Percentiles rank a stretch among this genome's conserved stretches.
These are phyloP conservation scores for Aureobasidium sp. DNA, from an alignment of 2,329 filamentous ascomycete genomes.

Conservation along the genomic window DNA sequence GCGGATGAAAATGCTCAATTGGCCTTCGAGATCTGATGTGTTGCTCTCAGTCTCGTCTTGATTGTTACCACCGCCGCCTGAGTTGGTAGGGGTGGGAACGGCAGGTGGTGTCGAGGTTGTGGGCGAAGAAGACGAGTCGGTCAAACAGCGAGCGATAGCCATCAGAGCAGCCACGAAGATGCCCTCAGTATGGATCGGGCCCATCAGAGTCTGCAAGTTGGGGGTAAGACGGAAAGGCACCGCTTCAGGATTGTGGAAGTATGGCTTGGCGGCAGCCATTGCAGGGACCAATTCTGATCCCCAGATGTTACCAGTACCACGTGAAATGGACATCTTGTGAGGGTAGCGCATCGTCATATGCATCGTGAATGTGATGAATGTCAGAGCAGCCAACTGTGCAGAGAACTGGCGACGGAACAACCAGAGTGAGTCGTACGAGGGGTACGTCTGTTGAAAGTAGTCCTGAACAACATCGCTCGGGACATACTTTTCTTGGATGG, in stretches of 20 bases:
- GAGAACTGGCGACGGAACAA: conserved; percentile 95
- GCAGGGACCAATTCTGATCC: conserved; percentile 87
- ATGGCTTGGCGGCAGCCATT: conserved; percentile 75
- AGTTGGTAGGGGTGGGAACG: conserved; percentile 17
- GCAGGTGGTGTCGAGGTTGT: conserved; percentile 15
- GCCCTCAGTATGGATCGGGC: conserved; percentile 88
- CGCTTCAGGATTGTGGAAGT: conserved; percentile 90
- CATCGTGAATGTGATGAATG: conserved; percentile 98
- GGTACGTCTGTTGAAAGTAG: conserved; percentile 84
- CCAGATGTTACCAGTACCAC: conserved; percentile 88
- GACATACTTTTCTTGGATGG: conserved; percentile 91
- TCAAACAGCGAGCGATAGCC: conserved; percentile 90
- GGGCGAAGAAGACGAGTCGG: conserved; percentile 48
- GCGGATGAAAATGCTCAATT: conserved; percentile 86
- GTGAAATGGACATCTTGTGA: conserved; percentile 88
- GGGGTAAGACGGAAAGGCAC: conserved; percentile 97
- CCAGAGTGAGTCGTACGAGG: conserved; percentile 92
- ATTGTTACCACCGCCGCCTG: background rate
- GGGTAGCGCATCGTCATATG: conserved; percentile 96
- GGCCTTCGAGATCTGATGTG: conserved; percentile 74
- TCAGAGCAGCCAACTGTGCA: conserved; percentile 88
- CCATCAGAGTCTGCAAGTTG: conserved; percentile 93
- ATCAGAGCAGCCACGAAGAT: conserved; percentile 94
- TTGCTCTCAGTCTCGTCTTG: conserved; percentile 16
- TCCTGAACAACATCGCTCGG: conserved; percentile 74